Evolutionary conservation across 1,139 yeast genomes (phyloP).

Genomic region (Arxiozyma heterogenica): DNA sequence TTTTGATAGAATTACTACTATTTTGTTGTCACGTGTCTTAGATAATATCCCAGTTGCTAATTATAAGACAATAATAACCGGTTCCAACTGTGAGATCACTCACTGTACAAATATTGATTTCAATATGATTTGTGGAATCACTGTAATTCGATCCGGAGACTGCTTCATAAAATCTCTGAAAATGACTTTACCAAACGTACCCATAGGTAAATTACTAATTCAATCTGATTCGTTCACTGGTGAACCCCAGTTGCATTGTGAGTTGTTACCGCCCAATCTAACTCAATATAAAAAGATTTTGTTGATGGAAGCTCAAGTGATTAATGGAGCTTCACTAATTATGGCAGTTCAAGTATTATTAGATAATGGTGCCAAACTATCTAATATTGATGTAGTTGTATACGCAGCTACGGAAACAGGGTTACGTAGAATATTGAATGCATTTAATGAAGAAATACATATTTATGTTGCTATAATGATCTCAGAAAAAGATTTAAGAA

Average conservation of each 20-base stretch:
- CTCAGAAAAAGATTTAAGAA: slow-evolving; percentile 23
- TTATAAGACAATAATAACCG: slow-evolving; percentile 36
- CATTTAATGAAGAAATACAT: slow-evolving; percentile 55
- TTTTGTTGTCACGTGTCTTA: slow-evolving; percentile 59
- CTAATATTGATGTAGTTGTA: slow-evolving; percentile 58
- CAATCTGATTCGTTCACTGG: slow-evolving; percentile 86
- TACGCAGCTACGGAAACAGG: slow-evolving; percentile 79
- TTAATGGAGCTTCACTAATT: slow-evolving; percentile 87
- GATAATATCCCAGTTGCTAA: slow-evolving; percentile 35
- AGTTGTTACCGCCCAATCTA: slow-evolving; percentile 44
- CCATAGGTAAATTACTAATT: slow-evolving; percentile 73
- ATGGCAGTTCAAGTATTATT: slow-evolving; percentile 86
- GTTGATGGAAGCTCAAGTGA: slow-evolving; percentile 76
- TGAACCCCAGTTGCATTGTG: slow-evolving; percentile 83
- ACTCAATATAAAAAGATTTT: slow-evolving; percentile 41
- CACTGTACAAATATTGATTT: slow-evolving; percentile 36
- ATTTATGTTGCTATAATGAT: slow-evolving; percentile 66
- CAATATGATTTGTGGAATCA: slow-evolving; percentile 58
- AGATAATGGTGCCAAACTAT: slow-evolving; percentile 65
- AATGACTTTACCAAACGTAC: slow-evolving; percentile 65
- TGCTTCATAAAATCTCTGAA: slow-evolving; percentile 75
- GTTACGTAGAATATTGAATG: slow-evolving; percentile 61
- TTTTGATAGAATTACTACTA: slow-evolving; percentile 68
- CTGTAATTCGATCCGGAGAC: slow-evolving; percentile 84
- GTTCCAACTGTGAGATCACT: slow-evolving; percentile 32